Base-by-base conservation (phyloP, 345 rosid genomes). In the Toxicodendron radicans region DNA sequence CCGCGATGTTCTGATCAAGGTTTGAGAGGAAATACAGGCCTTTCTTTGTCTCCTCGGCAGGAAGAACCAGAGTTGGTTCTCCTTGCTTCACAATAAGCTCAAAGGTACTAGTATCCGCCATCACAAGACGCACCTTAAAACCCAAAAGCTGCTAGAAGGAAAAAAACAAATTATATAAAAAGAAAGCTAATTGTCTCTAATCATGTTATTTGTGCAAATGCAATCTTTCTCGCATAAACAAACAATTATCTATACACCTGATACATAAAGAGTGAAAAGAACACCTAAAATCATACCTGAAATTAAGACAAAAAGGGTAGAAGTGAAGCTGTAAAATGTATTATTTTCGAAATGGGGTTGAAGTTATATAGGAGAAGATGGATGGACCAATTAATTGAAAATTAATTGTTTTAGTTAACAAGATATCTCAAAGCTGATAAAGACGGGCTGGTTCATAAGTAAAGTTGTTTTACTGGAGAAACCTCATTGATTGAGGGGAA, bases 1-100 rank as follows among this genome's bases (percentile, higher is more conserved):
- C 92, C 0, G 97, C 97, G 17, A 94, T 88, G 86, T 94, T 94
- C 79, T 94, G 97, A 75, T 94, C 97, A 43, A 94, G 97, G 84
- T 90, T 94, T 0, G 89, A 85, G 38, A 94, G 93, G 85, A 81
- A 94, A 61, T 90, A 87, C 5, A 84, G 76, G 68, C 93, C 95
- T 68, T 79, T 89, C 66, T 81, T 72, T 5, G 97, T 94, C 71
- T 90, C 88, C 76, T 85, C 81, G 2, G 85, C 87, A 0, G 97
- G 95, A 20, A 82, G 84, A 70, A 94, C 87, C 32, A 90, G 77
- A 66, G 76, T 73, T 1, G 94, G 90, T n/a, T 85, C 86, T 51
- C 77, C 82, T 63, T 79, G 84, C 52, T 70, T 84, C 21, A 90
- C 89, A 7, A 7, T 68, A 35, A 89, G 87, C 45, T 87, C 85